A percentile compares a stretch with the other conserved stretches of the same genome.
Evolutionary conservation across 257 asterid genomes (phyloP).

Genomic region (Scutellaria minor): DNA sequence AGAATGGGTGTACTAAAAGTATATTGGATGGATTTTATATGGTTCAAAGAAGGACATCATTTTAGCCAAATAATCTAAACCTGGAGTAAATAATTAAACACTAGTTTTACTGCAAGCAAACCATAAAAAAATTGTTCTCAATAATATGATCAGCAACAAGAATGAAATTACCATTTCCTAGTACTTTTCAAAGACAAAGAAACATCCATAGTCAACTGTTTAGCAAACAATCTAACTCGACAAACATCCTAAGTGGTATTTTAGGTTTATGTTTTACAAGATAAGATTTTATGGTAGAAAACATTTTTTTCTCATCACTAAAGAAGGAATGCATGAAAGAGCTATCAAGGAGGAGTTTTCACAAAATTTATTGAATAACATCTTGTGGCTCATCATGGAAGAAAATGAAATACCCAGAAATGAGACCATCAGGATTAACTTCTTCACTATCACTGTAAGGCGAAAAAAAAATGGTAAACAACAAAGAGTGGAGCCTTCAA

Average conservation of each 20-base stretch:
- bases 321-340: conserved; percentile 2
- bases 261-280: not conserved
- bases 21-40: not conserved
- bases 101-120: conserved; percentile 15
- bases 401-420: conserved; percentile 16
- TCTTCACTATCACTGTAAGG: conserved; percentile 1
- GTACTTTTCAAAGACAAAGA: conserved; percentile 19
- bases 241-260: not conserved
- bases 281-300: not conserved
- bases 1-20: conserved; percentile 16
- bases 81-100: conserved; percentile 6
- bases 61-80: conserved; percentile 1
- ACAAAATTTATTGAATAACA: conserved; percentile 9
- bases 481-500: conserved; percentile 1
- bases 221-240: conserved; percentile 10
- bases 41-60: conserved; percentile 4
- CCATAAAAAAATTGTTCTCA: not conserved
- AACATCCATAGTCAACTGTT: conserved; percentile 14
- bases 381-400: conserved; percentile 12
- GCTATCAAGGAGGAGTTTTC: conserved; percentile 24
- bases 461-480: not conserved
- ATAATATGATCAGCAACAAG: conserved; percentile 19
- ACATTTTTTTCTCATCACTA: conserved; percentile 1
- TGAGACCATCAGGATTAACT: conserved; percentile 9
- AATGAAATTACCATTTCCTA: conserved; percentile 5